Evolutionary conservation across 2,329 filamentous ascomycete genomes (phyloP), one percentile per base, ranked within the genome.

Genomic region (Claviceps cyperi): DNA sequence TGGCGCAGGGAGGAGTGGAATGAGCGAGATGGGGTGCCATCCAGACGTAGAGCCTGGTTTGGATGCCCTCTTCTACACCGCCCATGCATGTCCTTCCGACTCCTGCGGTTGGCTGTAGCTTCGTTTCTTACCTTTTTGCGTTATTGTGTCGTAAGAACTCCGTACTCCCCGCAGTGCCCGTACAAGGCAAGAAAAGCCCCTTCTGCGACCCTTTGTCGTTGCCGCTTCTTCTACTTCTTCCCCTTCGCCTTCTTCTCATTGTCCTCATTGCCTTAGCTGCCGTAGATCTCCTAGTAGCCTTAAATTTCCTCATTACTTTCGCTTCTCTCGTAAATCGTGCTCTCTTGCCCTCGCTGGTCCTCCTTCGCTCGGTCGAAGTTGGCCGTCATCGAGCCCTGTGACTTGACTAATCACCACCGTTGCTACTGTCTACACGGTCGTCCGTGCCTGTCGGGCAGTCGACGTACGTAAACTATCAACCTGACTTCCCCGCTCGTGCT

Each of bases 401-500:
- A 14, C 45, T 24, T 38, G 45, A 35, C 19, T 22, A 24, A 13
- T 35, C 45, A 46, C 19, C 37, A 36, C 39, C 21, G 19, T 37
- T 41, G 24, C 46, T 24, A n/a, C n/a, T n/a, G n/a, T n/a, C n/a
- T n/a, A 41, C 37, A 35, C 38, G 4, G 38, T 35, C 47, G 39
- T 43, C 28, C 39, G 32, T 44, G 37, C 38, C 36, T 50, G 22
- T 38, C 24, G 44, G 41, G 17, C 43, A 39, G 37, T 19, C 49
- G 45, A 51, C 47, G 39, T 40, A 36, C 47, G 48, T 24, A 45
- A 51, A 32, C 28, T 32, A 11, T 32, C 39, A 49, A 21, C 38
- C 47, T 24, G 22, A 17, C 41, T 38, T 43, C 43, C 17, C 50
- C 50, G 49, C 47, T 46, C 44, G 22, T 47, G 38, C 50, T 46